Conservation (phyloP, 1,139 yeast genomes). For the Kodamaea plutei region DNA sequence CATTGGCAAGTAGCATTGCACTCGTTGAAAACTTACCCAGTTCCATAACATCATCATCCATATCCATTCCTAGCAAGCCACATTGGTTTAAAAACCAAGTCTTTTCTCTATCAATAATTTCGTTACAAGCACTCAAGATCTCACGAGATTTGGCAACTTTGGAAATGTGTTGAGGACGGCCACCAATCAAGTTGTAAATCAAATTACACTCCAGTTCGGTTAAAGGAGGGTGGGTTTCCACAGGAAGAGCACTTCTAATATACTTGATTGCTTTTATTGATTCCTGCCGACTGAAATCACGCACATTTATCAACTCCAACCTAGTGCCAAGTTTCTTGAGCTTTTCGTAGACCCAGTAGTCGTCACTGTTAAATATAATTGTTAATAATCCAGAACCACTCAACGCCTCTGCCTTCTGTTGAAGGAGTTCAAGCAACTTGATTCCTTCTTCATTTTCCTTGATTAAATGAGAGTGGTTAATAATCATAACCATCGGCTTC, state of each 20-base stretch:
- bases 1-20: slow-evolving; percentile 73
- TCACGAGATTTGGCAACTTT: slow-evolving; percentile 68
- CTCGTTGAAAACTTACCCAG: slow-evolving; percentile 73
- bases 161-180: slow-evolving; percentile 78
- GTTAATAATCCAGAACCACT: slow-evolving; percentile 77
- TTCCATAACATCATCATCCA: slow-evolving; percentile 92
- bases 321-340: slow-evolving; percentile 70
- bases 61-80: slow-evolving; percentile 67
- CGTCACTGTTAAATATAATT: slow-evolving; percentile 75
- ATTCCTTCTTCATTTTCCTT: slow-evolving; percentile 70
- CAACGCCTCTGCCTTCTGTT: slow-evolving; percentile 77
- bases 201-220: slow-evolving; percentile 41
- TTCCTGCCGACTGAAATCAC: slow-evolving; percentile 58
- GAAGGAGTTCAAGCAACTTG: slow-evolving; percentile 68
- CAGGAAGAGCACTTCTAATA: slow-evolving; percentile 36
- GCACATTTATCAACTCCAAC: slow-evolving; percentile 65
- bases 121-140: slow-evolving; percentile 61
- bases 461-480: slow-evolving; percentile 72
- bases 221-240: slow-evolving; percentile 15
- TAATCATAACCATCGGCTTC: slow-evolving; percentile 63
- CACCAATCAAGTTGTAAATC: slow-evolving; percentile 72
- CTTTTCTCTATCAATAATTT: slow-evolving; percentile 71
- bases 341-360: slow-evolving; percentile 83
- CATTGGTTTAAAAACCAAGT: slow-evolving; percentile 86
- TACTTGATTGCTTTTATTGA: slow-evolving; percentile 54